A percentile compares a stretch with the other conserved stretches of the same genome.
Evolutionary conservation across 192 early-diverging fungal genomes (phyloP).

Genomic region (Piromyces finnis): DNA sequence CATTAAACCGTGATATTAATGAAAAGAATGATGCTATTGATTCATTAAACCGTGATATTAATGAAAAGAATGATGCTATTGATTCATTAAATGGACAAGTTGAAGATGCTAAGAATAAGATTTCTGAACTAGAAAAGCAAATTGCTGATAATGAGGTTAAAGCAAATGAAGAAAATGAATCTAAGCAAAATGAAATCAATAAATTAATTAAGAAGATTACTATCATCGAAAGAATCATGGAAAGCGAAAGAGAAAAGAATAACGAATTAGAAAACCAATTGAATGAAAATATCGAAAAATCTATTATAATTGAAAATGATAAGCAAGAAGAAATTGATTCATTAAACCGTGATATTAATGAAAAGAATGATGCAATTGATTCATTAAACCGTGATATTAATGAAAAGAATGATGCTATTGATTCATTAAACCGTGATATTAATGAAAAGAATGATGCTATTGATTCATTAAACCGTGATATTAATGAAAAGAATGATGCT

Average conservation of each 20-base stretch:
- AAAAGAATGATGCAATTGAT: background rate
- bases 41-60: too few relatives aligned
- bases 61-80: too few relatives aligned
- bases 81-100: background rate
- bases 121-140: background rate
- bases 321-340: background rate
- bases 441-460: background rate
- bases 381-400: background rate
- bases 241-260: background rate
- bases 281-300: background rate
- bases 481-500: background rate
- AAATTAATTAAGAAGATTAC: background rate
- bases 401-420: background rate
- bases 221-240: background rate
- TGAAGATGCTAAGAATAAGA: background rate
- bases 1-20: too few relatives aligned
- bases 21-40: too few relatives aligned
- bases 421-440: too few relatives aligned
- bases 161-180: background rate
- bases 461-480: background rate
- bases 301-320: background rate
- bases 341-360: background rate
- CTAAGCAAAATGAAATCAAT: background rate
- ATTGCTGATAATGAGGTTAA: background rate
- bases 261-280: background rate